Percentiles rank a stretch among this genome's conserved stretches.
These are phyloP conservation scores for Teratosphaeria nubilosa DNA, from an alignment of 2,329 filamentous ascomycete species.

Conservation along the genomic window DNA sequence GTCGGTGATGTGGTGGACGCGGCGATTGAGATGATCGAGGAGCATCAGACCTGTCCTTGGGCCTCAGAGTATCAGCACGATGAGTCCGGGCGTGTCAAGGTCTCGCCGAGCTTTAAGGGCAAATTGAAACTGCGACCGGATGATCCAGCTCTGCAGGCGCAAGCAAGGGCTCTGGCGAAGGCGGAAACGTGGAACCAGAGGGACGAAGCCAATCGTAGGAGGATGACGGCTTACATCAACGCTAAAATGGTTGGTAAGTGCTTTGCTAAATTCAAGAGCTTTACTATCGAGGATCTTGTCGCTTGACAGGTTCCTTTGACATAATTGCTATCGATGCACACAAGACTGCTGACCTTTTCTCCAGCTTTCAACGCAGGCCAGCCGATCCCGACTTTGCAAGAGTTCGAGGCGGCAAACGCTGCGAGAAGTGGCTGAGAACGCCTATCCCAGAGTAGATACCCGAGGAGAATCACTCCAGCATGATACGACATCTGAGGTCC, in stretches of 20 bases:
- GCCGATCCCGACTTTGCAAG: neutral
- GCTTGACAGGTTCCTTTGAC: neutral
- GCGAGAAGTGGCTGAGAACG: neutral
- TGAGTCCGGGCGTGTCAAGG: neutral
- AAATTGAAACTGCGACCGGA: neutral
- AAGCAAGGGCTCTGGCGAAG: neutral
- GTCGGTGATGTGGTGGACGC: neutral
- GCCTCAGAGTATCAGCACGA: neutral
- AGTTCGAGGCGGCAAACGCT: conserved; percentile 7
- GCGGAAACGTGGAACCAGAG: neutral
- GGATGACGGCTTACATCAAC: neutral
- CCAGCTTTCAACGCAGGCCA: neutral
- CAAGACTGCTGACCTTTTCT: neutral
- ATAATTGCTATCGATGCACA: neutral
- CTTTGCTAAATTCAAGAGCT: neutral
- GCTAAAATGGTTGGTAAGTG: neutral
- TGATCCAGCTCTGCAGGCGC: neutral
- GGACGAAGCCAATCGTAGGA: neutral
- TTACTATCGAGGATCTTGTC: neutral
- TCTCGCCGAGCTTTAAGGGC: neutral
- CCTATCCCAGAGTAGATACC: neutral
- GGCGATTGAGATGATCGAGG: neutral
- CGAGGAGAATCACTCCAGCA: neutral
- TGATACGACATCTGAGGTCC: neutral
- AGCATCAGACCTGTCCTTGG: neutral